Base-by-base conservation (phyloP, 1,284 basidiomycete genomes). In the Trametes sp. region DNA sequence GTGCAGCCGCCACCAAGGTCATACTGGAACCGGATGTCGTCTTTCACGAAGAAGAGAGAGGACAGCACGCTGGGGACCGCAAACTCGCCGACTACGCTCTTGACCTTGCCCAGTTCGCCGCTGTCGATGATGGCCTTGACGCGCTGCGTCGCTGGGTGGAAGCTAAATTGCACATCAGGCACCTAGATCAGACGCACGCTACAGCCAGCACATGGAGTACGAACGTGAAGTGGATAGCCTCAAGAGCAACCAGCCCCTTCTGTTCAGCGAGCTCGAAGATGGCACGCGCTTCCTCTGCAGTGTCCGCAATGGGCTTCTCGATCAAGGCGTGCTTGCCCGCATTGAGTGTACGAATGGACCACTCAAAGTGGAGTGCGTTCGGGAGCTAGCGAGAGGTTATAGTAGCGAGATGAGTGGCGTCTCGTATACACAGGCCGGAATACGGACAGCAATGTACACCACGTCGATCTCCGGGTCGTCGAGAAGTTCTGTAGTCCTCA, bases 241-340 rank as follows among this genome's bases (percentile, higher is more conserved):
- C 78, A 13, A 80, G 64, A 9, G 77, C 69, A 8, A 79, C 73
- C 0, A 80, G 67, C 3, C 70, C 68, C 57, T 75, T 76, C 62
- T 72, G 61, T 46, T 74, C 57, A 4, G 78, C 78, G 19, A 72
- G 66, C 9, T 69, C 72, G 59, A 77, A 77, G 70, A 78, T 74
- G 63, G 68, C 66, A 21, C 77, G 78, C 0, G 84, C 84, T 70
- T 92, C 89, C 24, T 84, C 84, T 4, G 84, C 84, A 0, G 84
- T 87, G 65, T 87, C 73, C 1, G 85, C 77, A 28, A 84, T 80
- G 0, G 89, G 90, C 71, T 91, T 92, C 72, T 92, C 91, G 9
- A 90, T 77, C 4, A 92, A 75, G 19, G 92, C 89, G 67, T 92
- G 89, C 73, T 93, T 92, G 3, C 88, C 87, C 0, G 87, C 86